Base-by-base conservation (phyloP, 495 filamentous ascomycete species). In the Parmelia sp. region DNA sequence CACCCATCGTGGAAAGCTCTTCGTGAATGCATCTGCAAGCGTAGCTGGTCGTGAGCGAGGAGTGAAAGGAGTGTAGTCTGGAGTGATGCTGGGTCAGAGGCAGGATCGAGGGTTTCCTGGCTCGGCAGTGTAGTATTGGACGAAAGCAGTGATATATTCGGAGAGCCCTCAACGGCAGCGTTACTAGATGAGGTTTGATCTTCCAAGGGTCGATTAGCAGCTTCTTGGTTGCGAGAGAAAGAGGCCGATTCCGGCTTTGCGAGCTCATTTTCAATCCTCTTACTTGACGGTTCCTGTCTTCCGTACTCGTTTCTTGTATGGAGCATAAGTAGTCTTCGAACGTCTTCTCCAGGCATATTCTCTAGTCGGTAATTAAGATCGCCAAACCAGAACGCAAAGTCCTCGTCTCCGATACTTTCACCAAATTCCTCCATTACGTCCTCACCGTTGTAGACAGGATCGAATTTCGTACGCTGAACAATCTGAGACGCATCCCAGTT, bases 331-430 rank as follows among this genome's bases (percentile, higher is more conserved):
- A 97, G 82, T 58, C 86, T 83, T 29, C 95, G 83, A 39, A 99
- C 93, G 74, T 97, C 95, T 57, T 90, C 90, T 0, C 90, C 91
- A 0, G 94, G 88, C 8, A 97, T 84, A 56, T 86, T 88, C 53
- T 96, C 91, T 1, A 99, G 79, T 40, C 95, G 83, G 70, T 96
- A 99, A 74, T 99, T 99, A 12, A 99, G 80, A 74, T 99, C 95
- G 27, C 95, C 95, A 72, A 96, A 91, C 90, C 92, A 97, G 69
- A 97, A 96, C 2, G 87, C 83, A 75, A 96, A 92, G 72, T 97
- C 94, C 65, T 93, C 91, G 56, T 91, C 87, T 2, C 91, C 92
- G 65, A 99, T 87, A n/a, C 75, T 77, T 66, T 96, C 90, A 15
- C 76, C 77, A 33, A 72, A 72, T 2, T 77, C 77, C 49, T 81